Percentiles rank a stretch among this genome's conserved stretches.
Evolutionary conservation across 2,329 filamentous ascomycete species (phyloP).

Genomic region (Venturia aucupariae): DNA sequence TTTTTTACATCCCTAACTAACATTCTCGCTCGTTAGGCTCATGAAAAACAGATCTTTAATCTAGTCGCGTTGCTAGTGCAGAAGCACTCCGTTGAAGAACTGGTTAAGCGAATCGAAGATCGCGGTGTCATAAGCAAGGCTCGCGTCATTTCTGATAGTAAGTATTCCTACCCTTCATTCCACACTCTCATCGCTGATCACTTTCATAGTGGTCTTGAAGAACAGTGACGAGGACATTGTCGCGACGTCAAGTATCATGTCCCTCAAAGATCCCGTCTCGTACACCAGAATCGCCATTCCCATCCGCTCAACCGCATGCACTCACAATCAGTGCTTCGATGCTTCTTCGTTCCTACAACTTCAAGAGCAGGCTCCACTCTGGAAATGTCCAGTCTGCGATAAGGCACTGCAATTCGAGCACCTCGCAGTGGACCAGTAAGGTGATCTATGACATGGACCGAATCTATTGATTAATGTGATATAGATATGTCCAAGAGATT

Average conservation of each 20-base stretch:
- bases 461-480: constrained; percentile 14
- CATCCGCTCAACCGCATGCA: constrained; percentile 69
- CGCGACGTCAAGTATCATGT: constrained; percentile 78
- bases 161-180: constrained; percentile 24
- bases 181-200: neutral
- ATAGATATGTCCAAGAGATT: constrained; percentile 79
- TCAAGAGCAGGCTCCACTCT: constrained; percentile 92
- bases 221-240: constrained; percentile 83
- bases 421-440: constrained; percentile 78
- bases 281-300: constrained; percentile 74
- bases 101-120: constrained; percentile 58
- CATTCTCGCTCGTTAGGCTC: constrained; percentile 11
- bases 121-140: constrained; percentile 69
- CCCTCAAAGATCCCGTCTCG: constrained; percentile 84
- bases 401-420: constrained; percentile 72
- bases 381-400: constrained; percentile 92
- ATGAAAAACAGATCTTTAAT: constrained; percentile 29
- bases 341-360: constrained; percentile 84
- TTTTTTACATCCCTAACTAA: neutral
- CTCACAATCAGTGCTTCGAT: constrained; percentile 92
- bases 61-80: constrained; percentile 68
- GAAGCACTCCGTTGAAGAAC: constrained; percentile 58
- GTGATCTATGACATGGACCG: constrained; percentile 6
- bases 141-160: constrained; percentile 77
- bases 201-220: constrained; percentile 58